Conservation (phyloP, 2,329 filamentous ascomycete species). For the Ceratocystis smalleyi region DNA sequence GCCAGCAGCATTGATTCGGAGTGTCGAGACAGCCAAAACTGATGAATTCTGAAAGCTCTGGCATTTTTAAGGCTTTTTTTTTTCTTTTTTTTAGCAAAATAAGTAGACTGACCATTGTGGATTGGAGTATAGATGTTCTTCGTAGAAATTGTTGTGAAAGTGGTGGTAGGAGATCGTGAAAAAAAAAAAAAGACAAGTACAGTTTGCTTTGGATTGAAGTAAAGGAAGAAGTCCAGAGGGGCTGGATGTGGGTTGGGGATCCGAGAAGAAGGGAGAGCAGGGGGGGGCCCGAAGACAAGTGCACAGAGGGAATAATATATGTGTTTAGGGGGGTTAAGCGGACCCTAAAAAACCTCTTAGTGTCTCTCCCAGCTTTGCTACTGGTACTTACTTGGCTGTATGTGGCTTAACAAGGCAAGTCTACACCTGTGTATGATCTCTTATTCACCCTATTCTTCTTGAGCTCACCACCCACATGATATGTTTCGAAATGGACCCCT, state of each 20-base stretch:
- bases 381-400: background rate
- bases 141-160: background rate
- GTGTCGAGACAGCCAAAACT: background rate
- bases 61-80: background rate
- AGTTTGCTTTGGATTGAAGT: background rate
- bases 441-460: too few species aligned
- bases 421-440: background rate
- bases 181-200: background rate
- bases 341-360: constrained; percentile 5
- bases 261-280: background rate
- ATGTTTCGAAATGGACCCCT: background rate
- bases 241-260: background rate
- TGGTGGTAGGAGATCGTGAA: background rate
- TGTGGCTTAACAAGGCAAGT: background rate
- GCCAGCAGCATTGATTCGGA: background rate
- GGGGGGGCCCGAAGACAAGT: background rate
- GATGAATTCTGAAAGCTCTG: background rate
- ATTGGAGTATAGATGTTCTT: background rate
- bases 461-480: background rate
- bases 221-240: constrained; percentile 1
- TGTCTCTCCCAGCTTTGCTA: background rate
- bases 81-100: too few species aligned
- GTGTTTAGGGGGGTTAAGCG: background rate
- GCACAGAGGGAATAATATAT: constrained; percentile 3
- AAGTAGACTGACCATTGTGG: constrained; percentile 15